Conservation (phyloP, 208 protist genomes). For the Giardia duodenalis region DNA sequence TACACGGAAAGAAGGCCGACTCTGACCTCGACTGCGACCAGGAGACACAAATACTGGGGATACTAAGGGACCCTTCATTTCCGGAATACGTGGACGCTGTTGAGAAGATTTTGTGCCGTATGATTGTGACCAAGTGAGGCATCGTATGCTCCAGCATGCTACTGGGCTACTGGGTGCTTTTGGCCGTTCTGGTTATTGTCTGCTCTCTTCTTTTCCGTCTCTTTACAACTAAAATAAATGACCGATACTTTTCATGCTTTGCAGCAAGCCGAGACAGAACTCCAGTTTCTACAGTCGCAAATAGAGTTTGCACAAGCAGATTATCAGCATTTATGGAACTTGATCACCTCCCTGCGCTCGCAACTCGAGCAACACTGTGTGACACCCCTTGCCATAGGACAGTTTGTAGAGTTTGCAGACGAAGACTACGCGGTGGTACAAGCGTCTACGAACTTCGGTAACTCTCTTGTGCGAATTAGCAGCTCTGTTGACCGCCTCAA, state of each 20-base stretch:
- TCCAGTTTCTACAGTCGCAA: constrained; percentile 9
- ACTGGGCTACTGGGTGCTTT: too few relatives aligned
- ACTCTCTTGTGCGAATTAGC: constrained; percentile 19
- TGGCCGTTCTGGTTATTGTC: too few relatives aligned
- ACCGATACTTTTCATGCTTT: not conserved
- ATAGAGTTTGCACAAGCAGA: not conserved
- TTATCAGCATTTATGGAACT: not conserved
- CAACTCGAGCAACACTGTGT: not conserved
- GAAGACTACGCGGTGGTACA: not conserved
- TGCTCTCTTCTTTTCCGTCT: not conserved
- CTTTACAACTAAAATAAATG: not conserved
- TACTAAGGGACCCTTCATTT: not conserved
- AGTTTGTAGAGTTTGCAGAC: constrained; percentile 6
- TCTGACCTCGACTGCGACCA: too few relatives aligned
- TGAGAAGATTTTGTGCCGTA: not conserved
- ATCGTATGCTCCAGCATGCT: not conserved
- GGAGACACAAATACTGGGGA: not conserved
- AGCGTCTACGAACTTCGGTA: not conserved
- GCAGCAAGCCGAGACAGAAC: not conserved
- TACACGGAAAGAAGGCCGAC: too few relatives aligned
- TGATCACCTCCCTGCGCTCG: not conserved
- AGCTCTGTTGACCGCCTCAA: not conserved
- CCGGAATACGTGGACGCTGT: not conserved
- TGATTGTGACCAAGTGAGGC: not conserved
- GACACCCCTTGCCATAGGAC: constrained; percentile 15